Conservation (phyloP, 768 basidiomycete species). For the Russula earlei region DNA sequence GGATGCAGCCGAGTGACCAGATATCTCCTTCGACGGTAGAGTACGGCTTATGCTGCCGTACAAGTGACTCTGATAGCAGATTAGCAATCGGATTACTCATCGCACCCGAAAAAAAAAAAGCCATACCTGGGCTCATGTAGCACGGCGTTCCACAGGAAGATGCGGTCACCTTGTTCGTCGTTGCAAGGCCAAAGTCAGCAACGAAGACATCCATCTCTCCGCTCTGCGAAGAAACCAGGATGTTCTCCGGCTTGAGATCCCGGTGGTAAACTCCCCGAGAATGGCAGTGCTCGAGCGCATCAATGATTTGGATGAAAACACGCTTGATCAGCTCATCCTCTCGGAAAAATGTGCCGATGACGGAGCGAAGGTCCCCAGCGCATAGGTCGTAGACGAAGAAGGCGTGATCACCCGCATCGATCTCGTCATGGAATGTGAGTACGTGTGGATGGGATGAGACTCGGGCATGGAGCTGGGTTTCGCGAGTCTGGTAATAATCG, state of each 20-base stretch:
- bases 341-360: constrained; percentile 2
- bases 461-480: constrained; percentile 72
- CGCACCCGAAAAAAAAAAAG: neutral
- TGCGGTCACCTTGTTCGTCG: neutral
- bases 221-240: neutral
- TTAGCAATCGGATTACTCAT: neutral
- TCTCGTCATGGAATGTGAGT: constrained; percentile 78
- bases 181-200: constrained; percentile 13
- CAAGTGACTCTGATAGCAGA: neutral
- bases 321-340: constrained; percentile 10
- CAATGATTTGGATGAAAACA: constrained; percentile 5
- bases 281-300: constrained; percentile 9
- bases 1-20: constrained; percentile 13
- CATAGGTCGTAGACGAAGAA: constrained; percentile 12
- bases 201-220: constrained; percentile 1
- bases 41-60: neutral
- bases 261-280: constrained; percentile 7
- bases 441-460: constrained; percentile 68
- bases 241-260: neutral
- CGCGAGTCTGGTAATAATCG: constrained; percentile 31
- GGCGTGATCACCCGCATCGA: constrained; percentile 68
- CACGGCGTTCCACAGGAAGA: neutral
- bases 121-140: constrained; percentile 10
- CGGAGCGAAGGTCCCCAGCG: constrained; percentile 1
- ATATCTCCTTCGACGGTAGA: constrained; percentile 8